Base-by-base conservation (phyloP, 805 yeast genomes). In the Kuraishia floccosa region DNA sequence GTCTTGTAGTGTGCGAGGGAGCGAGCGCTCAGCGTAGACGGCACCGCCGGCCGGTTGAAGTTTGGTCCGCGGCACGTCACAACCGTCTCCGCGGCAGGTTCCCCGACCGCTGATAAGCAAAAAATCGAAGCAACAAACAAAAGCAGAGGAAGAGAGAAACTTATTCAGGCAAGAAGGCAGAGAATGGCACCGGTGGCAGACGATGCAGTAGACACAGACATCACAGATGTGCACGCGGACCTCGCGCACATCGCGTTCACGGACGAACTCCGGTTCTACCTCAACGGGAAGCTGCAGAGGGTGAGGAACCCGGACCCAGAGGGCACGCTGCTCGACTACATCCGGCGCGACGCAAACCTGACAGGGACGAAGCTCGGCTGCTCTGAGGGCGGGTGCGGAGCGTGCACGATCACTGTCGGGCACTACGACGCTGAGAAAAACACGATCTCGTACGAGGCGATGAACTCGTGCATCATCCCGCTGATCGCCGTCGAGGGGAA, bases 311-410 rank as follows among this genome's bases (percentile, higher is more conserved):
- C 68, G 9, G 53, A 61, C 28, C 69, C 70, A 1, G 56, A 58
- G 14, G 61, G 60, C 24, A 52, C 67, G 3, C 47, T 64, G 25
- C 49, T 63, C 9, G 68, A 63, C 30, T 64, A 54, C 37, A 60
- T 64, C 30, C 46, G 71, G 25, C 39, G 51, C 2, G 43, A 39
- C 15, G 52, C 54, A 17, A 53, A 53, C 12, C 45, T 64, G 15
- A 56, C 56, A 4, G 71, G 70, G 12, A 62, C 70, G 8, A 64
- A 64, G 39, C 56, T 64, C 13, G 68, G 68, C 10, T 64, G 71
- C 41, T 58, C 65, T 10, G 71, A 64, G 39, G 69, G 70, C 14
- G 71, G 71, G 4, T 64, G 71, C 42, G 69, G 69, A 19, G 70
- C 70, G 3, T 64, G 71, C 36, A 61, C 70, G 3, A 61, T 65